Percentiles rank a stretch among this genome's conserved stretches.
phyloP scores from a whole-genome alignment of 1,284 basidiomycete species.

The Melampsora americana region DNA sequence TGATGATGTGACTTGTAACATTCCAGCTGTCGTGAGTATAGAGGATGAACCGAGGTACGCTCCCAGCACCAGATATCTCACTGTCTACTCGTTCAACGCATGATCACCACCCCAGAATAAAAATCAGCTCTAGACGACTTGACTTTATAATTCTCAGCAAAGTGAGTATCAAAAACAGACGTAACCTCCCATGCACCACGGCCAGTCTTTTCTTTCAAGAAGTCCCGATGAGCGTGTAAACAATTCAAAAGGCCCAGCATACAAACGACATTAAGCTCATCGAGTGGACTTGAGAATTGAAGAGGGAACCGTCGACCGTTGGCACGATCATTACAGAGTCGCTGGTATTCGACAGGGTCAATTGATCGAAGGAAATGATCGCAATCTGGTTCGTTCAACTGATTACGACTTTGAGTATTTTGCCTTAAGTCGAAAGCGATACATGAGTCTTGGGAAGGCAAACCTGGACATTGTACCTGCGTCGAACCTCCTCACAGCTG shows the following conservation, averaged over 20 bases:
- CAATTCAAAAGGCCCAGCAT: constrained; percentile 25
- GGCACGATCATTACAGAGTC: not conserved
- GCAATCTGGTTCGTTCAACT: constrained; percentile 4
- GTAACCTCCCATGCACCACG: constrained; percentile 40
- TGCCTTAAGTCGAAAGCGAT: not conserved
- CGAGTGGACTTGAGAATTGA: constrained; percentile 37
- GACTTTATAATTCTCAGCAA: not conserved
- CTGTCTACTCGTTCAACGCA: constrained; percentile 22
- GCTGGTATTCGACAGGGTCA: not conserved
- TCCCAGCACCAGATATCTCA: constrained; percentile 27
- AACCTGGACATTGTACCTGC: constrained; percentile 2
- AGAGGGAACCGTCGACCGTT: constrained; percentile 23
- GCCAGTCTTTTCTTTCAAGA: constrained; percentile 24
- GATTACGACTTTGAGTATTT: not conserved
- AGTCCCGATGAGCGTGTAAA: constrained; percentile 21
- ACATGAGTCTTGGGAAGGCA: not conserved
- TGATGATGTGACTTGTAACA: constrained; percentile 31
- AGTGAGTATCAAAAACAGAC: not conserved
- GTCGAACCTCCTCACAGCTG: constrained; percentile 3
- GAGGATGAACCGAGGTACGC: constrained; percentile 21
- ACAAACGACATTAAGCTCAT: constrained; percentile 33
- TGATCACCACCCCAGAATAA: not conserved
- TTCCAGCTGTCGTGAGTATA: constrained; percentile 24
- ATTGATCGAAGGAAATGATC: not conserved
- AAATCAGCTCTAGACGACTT: not conserved